Evolutionary conservation across 2,329 filamentous ascomycete species (phyloP), one percentile per base, ranked within the genome.

Genomic region (Cercospora zeina): DNA sequence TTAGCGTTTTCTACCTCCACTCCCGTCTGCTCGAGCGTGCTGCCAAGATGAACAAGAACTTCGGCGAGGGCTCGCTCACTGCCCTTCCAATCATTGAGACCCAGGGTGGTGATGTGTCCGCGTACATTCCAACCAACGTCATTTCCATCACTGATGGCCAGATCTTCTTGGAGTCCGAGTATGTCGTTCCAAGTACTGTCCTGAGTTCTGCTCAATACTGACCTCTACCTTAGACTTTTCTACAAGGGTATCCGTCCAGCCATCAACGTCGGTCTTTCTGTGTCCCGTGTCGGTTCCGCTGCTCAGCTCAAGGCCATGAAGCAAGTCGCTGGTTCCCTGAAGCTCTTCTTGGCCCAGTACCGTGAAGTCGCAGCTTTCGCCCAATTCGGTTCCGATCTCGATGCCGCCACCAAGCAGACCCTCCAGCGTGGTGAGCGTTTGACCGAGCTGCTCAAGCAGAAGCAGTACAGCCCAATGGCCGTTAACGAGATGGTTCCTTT

Each of bases 291-390:
- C 89, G 95, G 95, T 80, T 99, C 95, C 77, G 91, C 95, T 80
- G 95, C 95, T 79, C 95, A 99, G 87, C 87, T 97, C 81, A 99
- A 97, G 91, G 93, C 95, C 83, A 99, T 99, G 95, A 99, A 99
- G 89, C 95, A 99, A 87, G 95, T 99, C 75, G 95, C 95, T 77
- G 95, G 95, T 87, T 97, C 93, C 73, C 86, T 99, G 78, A 99
- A 99, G 89, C 92, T 99, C 75, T 99, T 97, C 92, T 91, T 99
- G 90, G 95, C 95, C 76, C 95, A 99, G 85, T 99, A 99, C 88
- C 95, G 95, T 95, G 95, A 99, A 83, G 95, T 99, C 69, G 95
- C 95, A 76, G 95, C 95, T 74, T 99, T 99, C 83, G 93, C 95
- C 75, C 95, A 99, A 84, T 99, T 99, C 87, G 95, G 95, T 89